phyloP scores from a whole-genome alignment of 768 basidiomycete genomes.

The Hemileccinum rubropunctum region DNA sequence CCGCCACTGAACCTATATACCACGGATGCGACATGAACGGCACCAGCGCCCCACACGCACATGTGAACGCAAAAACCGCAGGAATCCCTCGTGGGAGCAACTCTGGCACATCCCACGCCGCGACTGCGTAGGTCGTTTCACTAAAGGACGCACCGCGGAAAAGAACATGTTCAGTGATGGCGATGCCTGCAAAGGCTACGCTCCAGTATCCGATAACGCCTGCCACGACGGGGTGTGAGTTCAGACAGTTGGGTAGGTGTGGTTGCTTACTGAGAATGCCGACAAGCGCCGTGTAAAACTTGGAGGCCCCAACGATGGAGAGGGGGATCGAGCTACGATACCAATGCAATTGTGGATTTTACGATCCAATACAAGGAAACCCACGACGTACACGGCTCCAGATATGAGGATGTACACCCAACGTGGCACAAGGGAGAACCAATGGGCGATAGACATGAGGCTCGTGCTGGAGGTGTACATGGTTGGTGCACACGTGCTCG shows the following conservation, averaged over 20 bases:
- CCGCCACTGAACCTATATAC: constrained; percentile 50
- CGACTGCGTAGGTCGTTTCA: constrained; percentile 34
- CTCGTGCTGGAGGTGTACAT: constrained; percentile 56
- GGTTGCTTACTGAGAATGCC: constrained; percentile 36
- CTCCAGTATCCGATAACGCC: constrained; percentile 48
- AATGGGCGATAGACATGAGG: constrained; percentile 37
- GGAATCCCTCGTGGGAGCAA: constrained; percentile 43
- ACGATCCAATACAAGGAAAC: background rate
- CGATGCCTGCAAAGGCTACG: constrained; percentile 35
- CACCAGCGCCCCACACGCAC: constrained; percentile 39
- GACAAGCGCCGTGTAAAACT: constrained; percentile 44
- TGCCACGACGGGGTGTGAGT: constrained; percentile 10
- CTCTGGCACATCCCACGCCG: constrained; percentile 34
- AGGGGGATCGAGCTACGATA: constrained; percentile 41
- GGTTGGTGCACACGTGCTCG: constrained; percentile 55
- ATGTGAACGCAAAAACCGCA: constrained; percentile 39
- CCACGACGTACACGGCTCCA: constrained; percentile 43
- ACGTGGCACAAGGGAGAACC: constrained; percentile 39
- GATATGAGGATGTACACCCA: constrained; percentile 46
- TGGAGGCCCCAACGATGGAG: constrained; percentile 43
- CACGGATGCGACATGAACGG: constrained; percentile 53
- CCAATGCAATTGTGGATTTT: background rate
- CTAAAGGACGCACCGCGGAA: constrained; percentile 37
- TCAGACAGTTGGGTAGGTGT: constrained; percentile 3
- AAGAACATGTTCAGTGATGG: constrained; percentile 43